phyloP scores from a whole-genome alignment of 345 rosid genomes.

The Stellera chamaejasme region DNA sequence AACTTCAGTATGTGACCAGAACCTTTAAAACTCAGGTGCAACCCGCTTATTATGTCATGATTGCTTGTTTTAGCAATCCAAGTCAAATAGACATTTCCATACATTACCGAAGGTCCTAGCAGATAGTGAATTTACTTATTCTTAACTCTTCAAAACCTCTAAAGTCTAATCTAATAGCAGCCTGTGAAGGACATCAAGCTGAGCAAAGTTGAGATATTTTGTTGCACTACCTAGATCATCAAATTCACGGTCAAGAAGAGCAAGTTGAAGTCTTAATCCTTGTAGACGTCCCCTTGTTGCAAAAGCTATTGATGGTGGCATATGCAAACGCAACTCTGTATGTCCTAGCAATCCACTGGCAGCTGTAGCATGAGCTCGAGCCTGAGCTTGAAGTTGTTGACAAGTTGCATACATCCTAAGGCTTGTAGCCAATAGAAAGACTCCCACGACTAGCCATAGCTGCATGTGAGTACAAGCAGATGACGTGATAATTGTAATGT shows the following conservation, averaged over 20 bases:
- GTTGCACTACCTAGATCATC: constrained; percentile 46
- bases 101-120: too few relatives aligned
- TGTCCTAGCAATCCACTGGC: constrained; percentile 62
- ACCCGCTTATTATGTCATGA: neutral
- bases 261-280: constrained; percentile 71
- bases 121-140: too few relatives aligned
- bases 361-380: constrained; percentile 57
- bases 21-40: constrained; percentile 5
- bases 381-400: constrained; percentile 71
- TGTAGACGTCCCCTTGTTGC: constrained; percentile 67
- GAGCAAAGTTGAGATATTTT: too few relatives aligned
- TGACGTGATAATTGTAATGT: constrained; percentile 4
- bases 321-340: constrained; percentile 52
- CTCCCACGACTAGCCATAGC: constrained; percentile 64
- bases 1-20: neutral
- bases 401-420: constrained; percentile 67
- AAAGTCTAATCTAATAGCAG: too few relatives aligned
- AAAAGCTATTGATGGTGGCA: constrained; percentile 64
- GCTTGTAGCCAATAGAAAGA: constrained; percentile 60
- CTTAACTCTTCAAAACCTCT: too few relatives aligned
- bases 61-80: too few relatives aligned
- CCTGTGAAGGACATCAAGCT: too few relatives aligned
- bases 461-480: constrained; percentile 18
- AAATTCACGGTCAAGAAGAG: constrained; percentile 65
- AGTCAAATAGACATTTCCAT: too few relatives aligned